phyloP scores from a whole-genome alignment of 2,329 filamentous ascomycete genomes.

The Neofusicoccum kwambonambiense region DNA sequence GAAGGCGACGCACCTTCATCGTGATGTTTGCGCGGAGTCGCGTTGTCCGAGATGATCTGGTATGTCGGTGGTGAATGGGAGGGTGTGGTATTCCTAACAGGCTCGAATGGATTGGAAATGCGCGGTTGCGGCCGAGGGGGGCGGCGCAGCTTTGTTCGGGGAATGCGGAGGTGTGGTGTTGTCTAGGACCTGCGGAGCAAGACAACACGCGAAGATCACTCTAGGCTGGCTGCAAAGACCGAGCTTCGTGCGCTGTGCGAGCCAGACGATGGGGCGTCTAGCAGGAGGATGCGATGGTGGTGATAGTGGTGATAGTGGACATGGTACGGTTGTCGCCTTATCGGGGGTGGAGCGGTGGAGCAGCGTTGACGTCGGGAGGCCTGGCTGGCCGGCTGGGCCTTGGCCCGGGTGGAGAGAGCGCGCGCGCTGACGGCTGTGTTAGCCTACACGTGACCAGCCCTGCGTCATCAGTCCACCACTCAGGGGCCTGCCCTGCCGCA shows the following conservation, averaged over 20 bases:
- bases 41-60: slow-evolving; percentile 6
- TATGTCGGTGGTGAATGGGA: not conserved
- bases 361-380: slow-evolving; percentile 6
- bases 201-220: slow-evolving; percentile 38
- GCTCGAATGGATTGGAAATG: not conserved
- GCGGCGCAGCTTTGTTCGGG: slow-evolving; percentile 12
- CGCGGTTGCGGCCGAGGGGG: not conserved
- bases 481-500: not conserved
- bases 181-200: slow-evolving; percentile 34
- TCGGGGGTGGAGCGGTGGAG: slow-evolving; percentile 12
- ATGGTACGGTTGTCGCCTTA: slow-evolving; percentile 10
- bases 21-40: slow-evolving; percentile 18
- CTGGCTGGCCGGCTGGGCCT: not conserved
- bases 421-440: not conserved
- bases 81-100: not conserved
- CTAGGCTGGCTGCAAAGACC: slow-evolving; percentile 44
- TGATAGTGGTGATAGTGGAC: not conserved
- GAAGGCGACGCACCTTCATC: slow-evolving; percentile 38
- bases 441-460: not conserved
- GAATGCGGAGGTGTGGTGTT: slow-evolving; percentile 17
- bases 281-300: not conserved
- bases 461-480: not conserved
- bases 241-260: slow-evolving; percentile 35
- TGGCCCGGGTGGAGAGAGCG: slow-evolving; percentile 1
- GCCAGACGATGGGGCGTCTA: slow-evolving; percentile 21